Conservation (phyloP, 768 basidiomycete species). For the Obba rivulosa region DNA sequence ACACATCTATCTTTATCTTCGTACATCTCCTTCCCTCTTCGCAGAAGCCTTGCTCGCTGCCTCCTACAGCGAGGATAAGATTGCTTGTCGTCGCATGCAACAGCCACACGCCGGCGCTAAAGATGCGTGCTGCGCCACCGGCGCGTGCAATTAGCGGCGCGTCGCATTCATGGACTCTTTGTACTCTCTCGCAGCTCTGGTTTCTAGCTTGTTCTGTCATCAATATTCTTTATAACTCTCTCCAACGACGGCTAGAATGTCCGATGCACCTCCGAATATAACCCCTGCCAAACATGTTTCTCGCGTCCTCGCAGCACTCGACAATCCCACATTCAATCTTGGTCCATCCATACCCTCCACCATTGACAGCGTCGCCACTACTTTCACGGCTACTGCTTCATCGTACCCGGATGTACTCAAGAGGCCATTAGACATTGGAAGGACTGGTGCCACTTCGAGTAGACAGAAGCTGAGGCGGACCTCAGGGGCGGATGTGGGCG, state of each 20-base stretch:
- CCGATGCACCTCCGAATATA: not conserved
- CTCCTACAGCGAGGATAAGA: no score
- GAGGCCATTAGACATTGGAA: not conserved
- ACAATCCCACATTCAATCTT: slow-evolving; percentile 9
- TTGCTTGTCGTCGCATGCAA: no score
- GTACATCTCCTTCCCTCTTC: no score
- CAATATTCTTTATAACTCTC: no score
- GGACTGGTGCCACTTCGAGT: not conserved
- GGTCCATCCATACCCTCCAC: not conserved
- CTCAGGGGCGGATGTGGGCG: slow-evolving; percentile 1
- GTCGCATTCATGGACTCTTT: no score
- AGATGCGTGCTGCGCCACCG: no score
- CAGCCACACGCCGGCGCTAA: no score
- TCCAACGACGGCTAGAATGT: not conserved
- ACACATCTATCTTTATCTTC: no score
- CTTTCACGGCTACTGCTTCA: not conserved
- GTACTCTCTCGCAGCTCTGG: no score
- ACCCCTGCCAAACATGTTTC: slow-evolving; percentile 7
- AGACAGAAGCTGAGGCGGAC: slow-evolving; percentile 1
- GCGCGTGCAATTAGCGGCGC: no score
- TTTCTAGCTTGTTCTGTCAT: no score
- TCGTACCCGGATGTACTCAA: not conserved
- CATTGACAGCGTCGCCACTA: not conserved
- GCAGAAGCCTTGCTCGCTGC: no score
- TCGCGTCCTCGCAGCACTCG: slow-evolving; percentile 18